Percentiles rank a stretch among this genome's conserved stretches.
Conservation (phyloP, 192 early-diverging fungal genomes). For the Diversispora eburnea region DNA sequence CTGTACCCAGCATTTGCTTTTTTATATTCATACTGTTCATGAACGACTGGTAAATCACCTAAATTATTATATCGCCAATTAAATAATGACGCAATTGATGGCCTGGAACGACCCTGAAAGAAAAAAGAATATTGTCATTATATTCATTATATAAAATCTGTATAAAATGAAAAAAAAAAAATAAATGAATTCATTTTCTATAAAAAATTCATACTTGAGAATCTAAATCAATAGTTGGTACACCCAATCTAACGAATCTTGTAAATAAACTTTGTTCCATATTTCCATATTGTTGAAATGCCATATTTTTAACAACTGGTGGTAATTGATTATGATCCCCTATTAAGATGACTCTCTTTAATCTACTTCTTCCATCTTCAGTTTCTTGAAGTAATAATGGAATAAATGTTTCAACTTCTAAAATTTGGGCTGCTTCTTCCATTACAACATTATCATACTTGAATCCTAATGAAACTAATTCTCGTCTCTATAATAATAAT, state of each 20-base stretch:
- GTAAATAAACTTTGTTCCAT: slow-evolving; percentile 96
- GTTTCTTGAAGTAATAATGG: slow-evolving; percentile 82
- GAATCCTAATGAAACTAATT: slow-evolving; percentile 86
- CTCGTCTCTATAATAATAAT: slow-evolving; percentile 49
- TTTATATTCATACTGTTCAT: slow-evolving; percentile 49
- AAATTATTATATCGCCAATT: slow-evolving; percentile 79
- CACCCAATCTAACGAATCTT: slow-evolving; percentile 86
- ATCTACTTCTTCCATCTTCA: slow-evolving; percentile 56
- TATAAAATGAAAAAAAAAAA: slow-evolving; percentile 7
- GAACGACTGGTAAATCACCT: slow-evolving; percentile 59
- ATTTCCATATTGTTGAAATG: slow-evolving; percentile 80
- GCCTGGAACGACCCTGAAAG: slow-evolving; percentile 73
- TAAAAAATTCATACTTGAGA: slow-evolving; percentile 50
- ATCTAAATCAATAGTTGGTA: slow-evolving; percentile 88
- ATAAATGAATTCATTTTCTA: background rate
- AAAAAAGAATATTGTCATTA: background rate
- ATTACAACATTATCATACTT: slow-evolving; percentile 94
- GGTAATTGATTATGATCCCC: slow-evolving; percentile 98
- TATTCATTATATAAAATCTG: background rate
- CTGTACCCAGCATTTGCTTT: slow-evolving; percentile 66
- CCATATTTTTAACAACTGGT: slow-evolving; percentile 88
- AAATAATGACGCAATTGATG: slow-evolving; percentile 78
- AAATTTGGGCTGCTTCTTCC: slow-evolving; percentile 95
- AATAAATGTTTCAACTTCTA: slow-evolving; percentile 94
- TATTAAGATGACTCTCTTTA: slow-evolving; percentile 91